Evolutionary conservation across 73 alveolate species (phyloP).

Genomic region (Halteria grandinella): DNA sequence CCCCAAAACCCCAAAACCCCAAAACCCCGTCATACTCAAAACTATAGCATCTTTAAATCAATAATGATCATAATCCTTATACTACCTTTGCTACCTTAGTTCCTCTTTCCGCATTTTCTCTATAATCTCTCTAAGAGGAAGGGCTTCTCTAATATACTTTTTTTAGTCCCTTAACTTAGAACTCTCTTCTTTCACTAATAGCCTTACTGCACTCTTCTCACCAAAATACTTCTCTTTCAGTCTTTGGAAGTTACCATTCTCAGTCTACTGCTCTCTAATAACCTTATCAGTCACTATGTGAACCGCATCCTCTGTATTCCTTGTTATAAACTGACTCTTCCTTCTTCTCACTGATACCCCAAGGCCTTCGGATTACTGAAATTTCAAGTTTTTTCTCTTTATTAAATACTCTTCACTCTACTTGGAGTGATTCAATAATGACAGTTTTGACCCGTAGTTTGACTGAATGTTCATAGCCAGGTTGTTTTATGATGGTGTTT

Average conservation of each 20-base stretch:
- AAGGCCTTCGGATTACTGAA: background rate
- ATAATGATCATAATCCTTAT: too few species aligned
- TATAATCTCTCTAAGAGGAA: too few species aligned
- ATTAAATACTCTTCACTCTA: background rate
- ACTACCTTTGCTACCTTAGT: too few species aligned
- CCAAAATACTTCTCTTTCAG: slow-evolving; percentile 42
- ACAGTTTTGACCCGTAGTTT: background rate
- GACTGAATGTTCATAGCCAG: background rate
- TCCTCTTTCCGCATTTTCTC: too few species aligned
- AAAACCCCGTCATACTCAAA: too few species aligned
- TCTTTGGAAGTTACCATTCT: background rate
- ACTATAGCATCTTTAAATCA: too few species aligned
- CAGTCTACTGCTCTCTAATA: slow-evolving; percentile 32
- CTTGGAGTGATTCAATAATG: background rate
- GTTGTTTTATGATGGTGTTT: slow-evolving; percentile 27
- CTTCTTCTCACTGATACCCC: background rate
- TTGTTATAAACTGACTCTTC: slow-evolving; percentile 5
- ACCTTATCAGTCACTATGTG: slow-evolving; percentile 34
- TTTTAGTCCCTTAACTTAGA: slow-evolving; percentile 4
- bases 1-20: too few species aligned
- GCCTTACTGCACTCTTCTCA: background rate
- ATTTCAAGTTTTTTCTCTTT: background rate
- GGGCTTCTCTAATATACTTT: too few species aligned
- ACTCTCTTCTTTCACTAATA: slow-evolving; percentile 31
- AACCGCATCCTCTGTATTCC: slow-evolving; percentile 31